phyloP scores from a whole-genome alignment of 2,329 filamentous ascomycete genomes.

The Aspergillus melleus region DNA sequence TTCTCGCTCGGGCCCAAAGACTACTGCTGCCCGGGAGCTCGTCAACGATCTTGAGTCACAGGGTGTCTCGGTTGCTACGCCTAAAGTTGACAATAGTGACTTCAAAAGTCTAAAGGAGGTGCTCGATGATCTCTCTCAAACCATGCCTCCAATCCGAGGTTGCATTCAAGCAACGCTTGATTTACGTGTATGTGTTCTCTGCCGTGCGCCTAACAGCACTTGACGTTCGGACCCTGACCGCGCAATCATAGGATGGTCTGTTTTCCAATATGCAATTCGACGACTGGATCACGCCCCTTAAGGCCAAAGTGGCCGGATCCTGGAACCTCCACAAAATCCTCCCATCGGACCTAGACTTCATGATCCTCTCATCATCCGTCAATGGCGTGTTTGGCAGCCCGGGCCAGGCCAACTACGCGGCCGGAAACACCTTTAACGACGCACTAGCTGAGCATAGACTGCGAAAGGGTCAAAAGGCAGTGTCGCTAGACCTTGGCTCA shows the following conservation, averaged over 20 bases:
- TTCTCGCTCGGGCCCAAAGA: slow-evolving; percentile 14
- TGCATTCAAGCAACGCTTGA: slow-evolving; percentile 4
- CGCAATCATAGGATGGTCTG: background rate
- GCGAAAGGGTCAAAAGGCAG: background rate
- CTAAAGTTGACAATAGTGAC: background rate
- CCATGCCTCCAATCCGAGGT: slow-evolving; percentile 5
- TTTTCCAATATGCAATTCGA: slow-evolving; percentile 1
- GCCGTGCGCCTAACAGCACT: too few species aligned
- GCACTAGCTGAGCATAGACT: background rate
- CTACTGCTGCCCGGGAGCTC: background rate
- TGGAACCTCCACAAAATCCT: slow-evolving; percentile 2
- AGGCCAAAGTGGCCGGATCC: slow-evolving; percentile 1
- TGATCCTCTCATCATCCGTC: background rate
- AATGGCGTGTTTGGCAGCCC: background rate
- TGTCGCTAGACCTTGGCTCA: slow-evolving; percentile 4
- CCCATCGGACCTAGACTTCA: background rate
- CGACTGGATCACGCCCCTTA: background rate
- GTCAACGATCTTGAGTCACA: background rate
- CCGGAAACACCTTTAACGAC: slow-evolving; percentile 3
- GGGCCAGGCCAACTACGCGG: slow-evolving; percentile 7
- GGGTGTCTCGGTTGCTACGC: background rate
- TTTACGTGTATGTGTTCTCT: background rate
- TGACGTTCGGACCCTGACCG: background rate
- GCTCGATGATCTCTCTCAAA: background rate
- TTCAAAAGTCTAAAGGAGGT: background rate